A percentile compares a stretch with the other conserved stretches of the same genome.
phyloP scores from a whole-genome alignment of 805 yeast species.

The Sporopachydermia quercuum region DNA sequence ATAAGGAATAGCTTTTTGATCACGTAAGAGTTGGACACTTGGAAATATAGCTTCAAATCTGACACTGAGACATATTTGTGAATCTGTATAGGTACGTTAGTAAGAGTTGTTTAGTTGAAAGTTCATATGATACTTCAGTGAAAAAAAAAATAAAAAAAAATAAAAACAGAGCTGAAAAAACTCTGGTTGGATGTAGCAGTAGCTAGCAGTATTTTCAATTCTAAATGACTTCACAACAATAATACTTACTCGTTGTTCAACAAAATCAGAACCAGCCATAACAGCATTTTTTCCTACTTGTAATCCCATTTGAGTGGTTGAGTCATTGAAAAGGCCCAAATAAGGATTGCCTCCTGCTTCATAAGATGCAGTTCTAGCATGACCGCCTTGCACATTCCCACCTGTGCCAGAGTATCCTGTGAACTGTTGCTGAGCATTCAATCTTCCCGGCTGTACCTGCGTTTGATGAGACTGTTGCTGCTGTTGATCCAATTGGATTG shows the following conservation, averaged over 20 bases:
- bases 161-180: not conserved
- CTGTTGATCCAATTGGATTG: constrained; percentile 21
- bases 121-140: too few species aligned
- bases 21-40: constrained; percentile 83
- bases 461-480: constrained; percentile 16
- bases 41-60: constrained; percentile 74
- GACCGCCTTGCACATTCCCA: constrained; percentile 2
- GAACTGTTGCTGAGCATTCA: constrained; percentile 9
- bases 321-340: constrained; percentile 45
- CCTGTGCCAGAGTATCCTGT: constrained; percentile 4
- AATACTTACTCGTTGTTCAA: constrained; percentile 57
- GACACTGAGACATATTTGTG: constrained; percentile 32
- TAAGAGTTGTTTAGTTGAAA: not conserved
- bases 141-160: too few species aligned
- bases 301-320: constrained; percentile 70
- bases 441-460: constrained; percentile 12
- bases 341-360: constrained; percentile 10
- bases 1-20: constrained; percentile 56
- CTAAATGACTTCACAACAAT: too few species aligned
- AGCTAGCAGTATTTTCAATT: too few species aligned
- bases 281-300: constrained; percentile 82
- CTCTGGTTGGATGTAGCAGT: not conserved
- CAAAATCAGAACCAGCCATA: constrained; percentile 62
- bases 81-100: constrained; percentile 17
- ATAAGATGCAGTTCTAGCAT: constrained; percentile 13